Conservation (phyloP, 2,329 filamentous ascomycete genomes). For the Diplodia mutila region DNA sequence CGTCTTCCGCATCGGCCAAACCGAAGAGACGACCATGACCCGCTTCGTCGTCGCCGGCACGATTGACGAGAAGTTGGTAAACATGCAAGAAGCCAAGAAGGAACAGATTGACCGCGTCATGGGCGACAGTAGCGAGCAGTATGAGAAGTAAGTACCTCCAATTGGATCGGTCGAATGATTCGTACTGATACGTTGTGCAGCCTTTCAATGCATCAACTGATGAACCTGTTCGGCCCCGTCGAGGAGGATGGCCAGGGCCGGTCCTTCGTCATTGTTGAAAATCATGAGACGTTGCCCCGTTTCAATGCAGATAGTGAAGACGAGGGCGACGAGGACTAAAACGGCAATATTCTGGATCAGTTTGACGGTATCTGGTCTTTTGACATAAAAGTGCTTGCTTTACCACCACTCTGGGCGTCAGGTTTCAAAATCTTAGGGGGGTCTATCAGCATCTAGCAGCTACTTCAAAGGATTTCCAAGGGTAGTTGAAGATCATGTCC, state of each 20-base stretch:
- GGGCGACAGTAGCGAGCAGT: constrained; percentile 44
- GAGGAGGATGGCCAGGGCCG: constrained; percentile 43
- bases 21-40: constrained; percentile 61
- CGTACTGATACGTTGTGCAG: constrained; percentile 26
- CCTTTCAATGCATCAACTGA: constrained; percentile 45
- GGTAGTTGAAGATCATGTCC: not conserved
- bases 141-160: constrained; percentile 33
- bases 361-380: not conserved
- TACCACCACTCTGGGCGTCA: not conserved
- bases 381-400: not conserved
- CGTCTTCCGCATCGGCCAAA: constrained; percentile 68
- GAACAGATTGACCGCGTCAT: constrained; percentile 48
- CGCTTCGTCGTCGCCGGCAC: constrained; percentile 60
- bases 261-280: constrained; percentile 48
- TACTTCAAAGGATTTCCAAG: not conserved
- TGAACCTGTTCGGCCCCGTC: constrained; percentile 52
- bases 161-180: not conserved
- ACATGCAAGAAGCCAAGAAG: constrained; percentile 61
- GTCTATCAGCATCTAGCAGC: not conserved
- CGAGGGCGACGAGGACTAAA: constrained; percentile 38
- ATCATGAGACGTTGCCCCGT: constrained; percentile 36
- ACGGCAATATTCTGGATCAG: no score
- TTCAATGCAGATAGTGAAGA: constrained; percentile 38
- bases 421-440: not conserved
- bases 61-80: constrained; percentile 61